Base-by-base conservation (phyloP, 1,284 basidiomycete species). In the Heterobasidion irregulare region DNA sequence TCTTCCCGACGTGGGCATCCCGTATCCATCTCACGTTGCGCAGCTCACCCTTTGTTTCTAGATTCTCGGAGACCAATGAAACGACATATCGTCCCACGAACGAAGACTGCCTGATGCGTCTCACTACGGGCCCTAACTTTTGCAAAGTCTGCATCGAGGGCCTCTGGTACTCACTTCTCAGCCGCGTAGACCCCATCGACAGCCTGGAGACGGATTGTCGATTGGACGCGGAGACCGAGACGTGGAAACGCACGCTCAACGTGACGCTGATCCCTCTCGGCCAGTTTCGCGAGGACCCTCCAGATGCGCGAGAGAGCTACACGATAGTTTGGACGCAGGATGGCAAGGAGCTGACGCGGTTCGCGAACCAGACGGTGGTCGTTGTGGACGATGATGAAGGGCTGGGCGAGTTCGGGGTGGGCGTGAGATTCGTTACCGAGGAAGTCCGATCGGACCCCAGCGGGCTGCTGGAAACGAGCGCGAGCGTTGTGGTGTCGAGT, bases 51-150 rank as follows among this genome's bases (percentile, higher is more conserved):
- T 26, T 26, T 26, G 4, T 5, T 4, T 26, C 53, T 56, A 87
- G 83, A 18, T 87, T 75, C 64, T 83, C 83, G 1, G 70, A 79
- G 32, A 67, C 69, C 51, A 87, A 89, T 60, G 65, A 68, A 55
- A 87, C 84, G 0, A 76, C 78, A 2, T 89, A 85, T 66, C 78
- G 86, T 15, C 87, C 87, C 41, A 92, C 89, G 2, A 91, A 92
- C 63, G 86, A 91, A 62, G 86, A 83, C 64, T 93, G 91, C 64
- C 78, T 93, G 53, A 93, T 94, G 91, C 84, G 91, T 34, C 74
- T 75, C 50, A 84, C 91, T 50, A 84, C 77, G 36, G 75, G 76
- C 0, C 80, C 83, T 62, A 81, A 83, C 62, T 90, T 92, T 67
- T 92, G 90, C 71, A 79, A 76, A 54, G 84, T 84, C 49, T 94